Base-by-base conservation (phyloP, 1,284 basidiomycete genomes). In the Exsudoporus floridanus region DNA sequence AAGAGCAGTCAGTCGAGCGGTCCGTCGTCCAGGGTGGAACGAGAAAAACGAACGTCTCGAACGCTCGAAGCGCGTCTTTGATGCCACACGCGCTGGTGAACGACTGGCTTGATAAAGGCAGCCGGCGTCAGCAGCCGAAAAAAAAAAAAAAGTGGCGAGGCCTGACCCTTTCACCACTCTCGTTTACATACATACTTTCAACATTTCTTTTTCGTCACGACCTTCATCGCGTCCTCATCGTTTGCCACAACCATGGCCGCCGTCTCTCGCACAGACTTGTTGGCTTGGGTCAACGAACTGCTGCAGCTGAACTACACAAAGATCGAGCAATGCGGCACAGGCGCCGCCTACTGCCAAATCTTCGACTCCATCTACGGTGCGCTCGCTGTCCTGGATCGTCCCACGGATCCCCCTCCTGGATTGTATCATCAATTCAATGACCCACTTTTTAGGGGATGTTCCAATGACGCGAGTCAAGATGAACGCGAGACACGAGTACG, bases 281-380 rank as follows among this genome's bases (percentile, higher is more conserved):
- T 99, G 37, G 79, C 81, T 46, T 99, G 97, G 97, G 77, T 98
- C 67, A 98, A 98, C 74, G 92, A 96, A 43, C 85, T 99, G 19
- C 82, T 98, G 8, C 85, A 89, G 64, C 75, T 93, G 70, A 90
- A 89, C 74, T 94, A 97, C 74, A 93, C 90, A 30, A 98, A 98
- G 74, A 75, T 97, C 56, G 94, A 96, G 72, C 94, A 98, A 73
- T 97, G 92, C 69, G 95, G 95, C 30, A 84, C 86, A 1, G 94
- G 94, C 55, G 90, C 82, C 14, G 90, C 90, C 30, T 95, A 95
- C 72, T 94, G 92, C 70, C 94, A 95, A 73, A 79, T 98, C 66
- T 75, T 98, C 53, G 95, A 98, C 77, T 93, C 91, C 43, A 86
- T 98, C 76, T 98, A 89, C 69, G 86, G 93, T 94, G 60, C 64